Base-by-base conservation (phyloP, 2,329 filamentous ascomycete species). In the Xenoacremonium recifei region DNA sequence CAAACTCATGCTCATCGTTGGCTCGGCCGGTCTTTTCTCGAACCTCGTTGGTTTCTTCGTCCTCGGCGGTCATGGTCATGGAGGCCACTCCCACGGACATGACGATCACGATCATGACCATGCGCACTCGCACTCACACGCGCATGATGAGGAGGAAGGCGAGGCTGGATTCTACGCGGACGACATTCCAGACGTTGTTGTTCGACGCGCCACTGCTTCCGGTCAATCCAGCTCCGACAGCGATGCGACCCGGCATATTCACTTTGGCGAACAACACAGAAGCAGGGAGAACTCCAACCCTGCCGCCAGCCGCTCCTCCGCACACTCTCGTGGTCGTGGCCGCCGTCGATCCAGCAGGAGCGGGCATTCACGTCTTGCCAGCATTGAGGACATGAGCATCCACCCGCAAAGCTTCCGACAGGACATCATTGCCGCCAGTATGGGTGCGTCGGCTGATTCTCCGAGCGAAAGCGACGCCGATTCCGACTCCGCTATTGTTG, bases 321-420 rank as follows among this genome's bases (percentile, higher is more conserved):
- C 48, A 16, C 56, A 59, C 13, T 64, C 65, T 5, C 63, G 67
- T 42, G 67, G 68, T n/a, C 63, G 68, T 36, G 70, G 68, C 25
- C 66, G 68, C 42, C 71, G 72, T 38, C 70, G 72, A 33, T 62
- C 66, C 45, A 67, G 70, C 45, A 72, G 68, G 60, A 75, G 66
- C 52, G 74, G 78, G 49, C 77, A 79, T 46, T 72, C 72, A 41
- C 82, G 80, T 54, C 76, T 85, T 50, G 69, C 80, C 45, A 82
- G 77, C 70, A 69, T 90, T 71, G 67, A 84, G 23, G 79, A 90
- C 41, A 85, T 95, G 53, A 88, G 85, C 61, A 87, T 95, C 39
- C 87, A 96, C 61, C 93, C 93, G 3, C 86, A 89, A 18, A 92
- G 85, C 49, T 90, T 97, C 72, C 78, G 93, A 51, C 87, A 95